Evolutionary conservation across 345 rosid genomes (phyloP).

Genomic region (Turnera subulata): DNA sequence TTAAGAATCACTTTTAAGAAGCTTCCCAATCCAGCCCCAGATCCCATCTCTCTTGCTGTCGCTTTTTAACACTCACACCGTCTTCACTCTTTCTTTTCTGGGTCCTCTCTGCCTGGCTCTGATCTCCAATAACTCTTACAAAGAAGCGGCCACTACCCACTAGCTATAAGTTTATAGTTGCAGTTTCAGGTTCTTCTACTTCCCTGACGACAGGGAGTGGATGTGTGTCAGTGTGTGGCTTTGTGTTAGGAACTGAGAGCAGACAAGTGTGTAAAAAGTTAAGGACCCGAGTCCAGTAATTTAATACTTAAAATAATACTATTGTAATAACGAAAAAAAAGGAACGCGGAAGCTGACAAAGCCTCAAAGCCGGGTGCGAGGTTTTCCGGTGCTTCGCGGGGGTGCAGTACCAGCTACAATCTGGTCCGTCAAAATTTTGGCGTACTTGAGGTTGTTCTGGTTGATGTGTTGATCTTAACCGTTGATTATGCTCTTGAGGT

Average conservation of each 20-base stretch:
- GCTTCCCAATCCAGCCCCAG: constrained; percentile 46
- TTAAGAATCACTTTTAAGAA: constrained; percentile 62
- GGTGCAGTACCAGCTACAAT: no score
- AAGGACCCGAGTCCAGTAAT: no score
- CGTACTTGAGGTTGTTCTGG: no score
- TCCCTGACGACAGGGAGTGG: neutral
- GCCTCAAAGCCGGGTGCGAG: no score
- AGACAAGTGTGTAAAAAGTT: neutral
- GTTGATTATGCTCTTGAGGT: no score
- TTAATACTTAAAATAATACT: no score
- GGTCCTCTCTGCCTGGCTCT: neutral
- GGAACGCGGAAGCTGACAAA: no score
- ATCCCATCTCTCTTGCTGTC: constrained; percentile 46
- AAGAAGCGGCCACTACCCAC: neutral
- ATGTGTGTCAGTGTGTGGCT: neutral
- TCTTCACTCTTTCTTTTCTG: no score
- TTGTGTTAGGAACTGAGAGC: neutral
- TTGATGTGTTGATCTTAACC: no score
- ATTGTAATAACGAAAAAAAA: no score
- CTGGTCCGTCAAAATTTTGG: no score
- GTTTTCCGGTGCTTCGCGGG: no score
- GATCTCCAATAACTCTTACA: neutral
- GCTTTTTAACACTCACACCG: neutral
- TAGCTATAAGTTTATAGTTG: neutral
- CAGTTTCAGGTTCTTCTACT: neutral